Base-by-base conservation (phyloP, 2,329 filamentous ascomycete genomes). In the Pseudohalonectria lignicola region DNA sequence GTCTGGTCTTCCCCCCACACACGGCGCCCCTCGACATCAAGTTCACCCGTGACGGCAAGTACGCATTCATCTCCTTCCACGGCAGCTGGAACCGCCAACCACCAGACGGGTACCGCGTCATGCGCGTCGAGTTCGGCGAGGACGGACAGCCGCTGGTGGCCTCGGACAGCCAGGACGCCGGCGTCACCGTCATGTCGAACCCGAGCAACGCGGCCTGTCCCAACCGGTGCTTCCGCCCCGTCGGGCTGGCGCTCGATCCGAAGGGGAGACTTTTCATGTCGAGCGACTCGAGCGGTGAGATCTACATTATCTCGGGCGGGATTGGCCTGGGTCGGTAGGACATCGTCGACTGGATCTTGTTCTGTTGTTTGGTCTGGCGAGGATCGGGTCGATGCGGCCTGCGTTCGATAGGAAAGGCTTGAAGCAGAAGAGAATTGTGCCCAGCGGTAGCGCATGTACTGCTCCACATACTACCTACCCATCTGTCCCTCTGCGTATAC, bases 21-120 rank as follows among this genome's bases (percentile, higher is more conserved):
- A 75, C 68, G 53, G 77, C 79, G 1, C 79, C 79, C 1, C 58
- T 82, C 4, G 77, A 81, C 46, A 69, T 82, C 44, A 70, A 72
- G 42, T 82, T 82, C 57, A 69, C 71, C 43, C 53, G 60, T 3
- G 55, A 64, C 31, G 68, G 68, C 11, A 69, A 64, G 11, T 66
- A 64, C 4, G 76, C 74, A 3, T 80, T 69, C 56, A 60, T 83
- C 19, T 61, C 74, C 1, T 77, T 81, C 52, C 76, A 80, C 50
- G 77, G 77, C 10, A 76, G 69, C 53, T 81, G 76, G 54, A 57
- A 60, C 45, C 54, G 53, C 15, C 34, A 49, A 16, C 54, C 54
- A 4, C 48, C 52, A 3, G 49, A 53, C 19, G 62, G 62, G n/a
- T 66, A 64, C 46, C 54, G 55, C 12, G 47, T 66, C 23, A 55